Evolutionary conservation across 257 asterid genomes (phyloP).

Genomic region (Fraxinus pennsylvanica): DNA sequence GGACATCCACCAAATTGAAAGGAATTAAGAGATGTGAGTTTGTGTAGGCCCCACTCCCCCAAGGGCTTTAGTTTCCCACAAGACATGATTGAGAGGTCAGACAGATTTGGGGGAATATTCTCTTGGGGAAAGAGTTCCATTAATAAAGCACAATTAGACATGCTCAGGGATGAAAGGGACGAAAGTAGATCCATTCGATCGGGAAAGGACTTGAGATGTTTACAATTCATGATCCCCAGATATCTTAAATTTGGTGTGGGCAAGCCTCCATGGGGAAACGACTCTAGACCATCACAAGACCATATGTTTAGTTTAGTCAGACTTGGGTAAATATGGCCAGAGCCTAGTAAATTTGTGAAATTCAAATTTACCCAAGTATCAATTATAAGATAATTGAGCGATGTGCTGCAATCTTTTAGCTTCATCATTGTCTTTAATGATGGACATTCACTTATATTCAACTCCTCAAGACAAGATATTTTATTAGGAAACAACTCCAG

Average conservation of each 20-base stretch:
- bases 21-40: too few species aligned
- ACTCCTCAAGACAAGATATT: neutral
- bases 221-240: neutral
- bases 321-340: too few species aligned
- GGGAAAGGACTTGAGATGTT: conserved; percentile 13
- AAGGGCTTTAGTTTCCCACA: conserved; percentile 23
- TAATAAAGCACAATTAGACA: conserved; percentile 9
- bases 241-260: conserved; percentile 23
- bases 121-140: conserved; percentile 22
- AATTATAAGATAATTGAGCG: too few species aligned
- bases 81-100: neutral
- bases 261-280: neutral
- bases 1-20: neutral
- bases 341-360: too few species aligned
- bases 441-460: neutral
- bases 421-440: too few species aligned
- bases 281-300: too few species aligned
- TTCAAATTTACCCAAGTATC: too few species aligned
- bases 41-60: conserved; percentile 19
- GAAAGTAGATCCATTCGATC: conserved; percentile 11
- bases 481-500: neutral
- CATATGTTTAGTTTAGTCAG: accelerated
- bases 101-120: conserved; percentile 24
- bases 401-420: too few species aligned
- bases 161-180: neutral